Evolutionary conservation across 495 filamentous ascomycete species (phyloP), one percentile per base, ranked within the genome.

Genomic region (Aspergillus homomorphus): DNA sequence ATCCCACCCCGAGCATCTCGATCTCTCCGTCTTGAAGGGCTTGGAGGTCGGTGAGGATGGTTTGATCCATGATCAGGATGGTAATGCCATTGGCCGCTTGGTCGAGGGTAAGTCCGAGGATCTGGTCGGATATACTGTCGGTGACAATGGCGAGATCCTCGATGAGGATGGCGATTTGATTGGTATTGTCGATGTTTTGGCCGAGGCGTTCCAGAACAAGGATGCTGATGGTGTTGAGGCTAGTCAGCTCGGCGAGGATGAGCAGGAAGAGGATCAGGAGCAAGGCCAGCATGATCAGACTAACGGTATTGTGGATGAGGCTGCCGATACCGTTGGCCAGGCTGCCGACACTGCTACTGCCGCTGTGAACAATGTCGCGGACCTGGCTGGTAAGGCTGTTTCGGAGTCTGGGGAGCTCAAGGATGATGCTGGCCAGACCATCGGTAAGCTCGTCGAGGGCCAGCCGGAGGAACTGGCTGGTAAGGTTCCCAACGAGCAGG

Each of bases 121-220:
- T 59, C 77, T 87, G 38, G 79, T 78, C 16, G 85, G 84, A 9
- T 80, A 81, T 62, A 75, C 73, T 1, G 77, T 86, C 45, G 82
- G 83, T 46, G 84, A 87, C 14, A 78, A 83, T 5, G 84, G 84
- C 18, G 83, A 86, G 62, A 84, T 87, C 45, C 73, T 88, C 16
- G 84, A 88, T 55, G 80, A 86, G 30, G 83, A 86, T 33, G 85
- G 85, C 15, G 82, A 88, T 58, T 75, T 85, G 18, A 80, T 87
- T 53, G 84, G 82, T 38, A 76, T 79, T 24, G 79, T 74, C 23
- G 81, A 84, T 62, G 72, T 81, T 7, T 61, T 80, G n/a, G 75
- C 83, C 19, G 63, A 74, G 41, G 67, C 60, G 26, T 53, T 53
- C 14, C 66, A 15, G 64, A 73, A 15, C 52, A 52, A 20, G 30